Evolutionary conservation across 202 grass and related monocot species (phyloP).

Genomic region (Brachypodium distachyon): DNA sequence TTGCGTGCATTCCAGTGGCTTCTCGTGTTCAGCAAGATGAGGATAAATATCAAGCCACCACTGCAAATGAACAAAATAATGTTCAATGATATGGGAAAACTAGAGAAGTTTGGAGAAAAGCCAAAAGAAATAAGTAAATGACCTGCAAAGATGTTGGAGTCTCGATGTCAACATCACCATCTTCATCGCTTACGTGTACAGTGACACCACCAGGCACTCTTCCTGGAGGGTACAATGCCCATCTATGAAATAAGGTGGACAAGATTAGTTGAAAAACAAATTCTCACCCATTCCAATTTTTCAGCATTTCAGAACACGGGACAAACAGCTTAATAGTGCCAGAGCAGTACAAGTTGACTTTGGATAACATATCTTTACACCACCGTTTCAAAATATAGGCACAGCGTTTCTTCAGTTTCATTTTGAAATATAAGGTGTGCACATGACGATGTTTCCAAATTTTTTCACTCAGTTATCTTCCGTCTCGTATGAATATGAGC

Average conservation of each 20-base stretch:
- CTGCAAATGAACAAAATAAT: constrained; percentile 31
- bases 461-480: not conserved
- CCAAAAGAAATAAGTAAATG: constrained; percentile 1
- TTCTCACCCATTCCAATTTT: not conserved
- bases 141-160: constrained; percentile 91
- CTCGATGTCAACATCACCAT: constrained; percentile 91
- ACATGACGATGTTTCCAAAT: not conserved
- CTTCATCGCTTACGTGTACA: constrained; percentile 91
- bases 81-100: not conserved
- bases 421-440: not conserved
- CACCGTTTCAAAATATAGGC: not conserved
- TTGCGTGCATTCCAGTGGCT: constrained; percentile 92
- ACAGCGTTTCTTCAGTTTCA: not conserved
- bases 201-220: constrained; percentile 89
- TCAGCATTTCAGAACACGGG: not conserved
- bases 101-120: not conserved
- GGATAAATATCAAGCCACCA: constrained; percentile 93
- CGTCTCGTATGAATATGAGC: not conserved
- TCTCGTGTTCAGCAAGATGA: constrained; percentile 65
- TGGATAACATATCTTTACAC: not conserved
- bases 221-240: constrained; percentile 95
- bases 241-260: constrained; percentile 53
- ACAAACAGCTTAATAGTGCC: not conserved
- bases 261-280: constrained; percentile 6
- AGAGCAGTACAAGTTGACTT: not conserved